phyloP scores from a whole-genome alignment of 31 red algal genomes.

The Asparagopsis taxiformis region DNA sequence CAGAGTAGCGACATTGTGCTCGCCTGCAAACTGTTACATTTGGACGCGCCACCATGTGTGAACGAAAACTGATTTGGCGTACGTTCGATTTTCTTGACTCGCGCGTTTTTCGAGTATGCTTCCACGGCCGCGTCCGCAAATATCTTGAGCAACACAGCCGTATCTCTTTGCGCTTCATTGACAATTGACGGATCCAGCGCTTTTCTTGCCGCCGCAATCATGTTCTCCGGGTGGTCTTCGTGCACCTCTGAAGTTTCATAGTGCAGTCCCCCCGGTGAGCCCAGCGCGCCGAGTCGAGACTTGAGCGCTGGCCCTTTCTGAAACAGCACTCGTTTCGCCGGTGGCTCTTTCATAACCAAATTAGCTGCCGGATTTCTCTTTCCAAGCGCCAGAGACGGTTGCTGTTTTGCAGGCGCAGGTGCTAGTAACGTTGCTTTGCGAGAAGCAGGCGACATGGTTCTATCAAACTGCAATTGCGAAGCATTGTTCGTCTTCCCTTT shows the following conservation, averaged over 20 bases:
- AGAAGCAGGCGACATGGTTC: not conserved
- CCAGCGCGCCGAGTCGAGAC: conserved; percentile 28
- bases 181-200: conserved; percentile 30
- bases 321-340: conserved; percentile 60
- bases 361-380: not conserved
- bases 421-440: conserved; percentile 23
- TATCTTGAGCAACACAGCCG: conserved; percentile 30
- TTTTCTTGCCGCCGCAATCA: conserved; percentile 47
- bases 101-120: not conserved
- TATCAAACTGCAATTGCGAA: not conserved
- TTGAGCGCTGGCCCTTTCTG: conserved; percentile 58
- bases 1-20: conserved; percentile 36
- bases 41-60: not conserved
- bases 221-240: conserved; percentile 59
- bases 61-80: not conserved
- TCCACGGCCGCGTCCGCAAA: conserved; percentile 44
- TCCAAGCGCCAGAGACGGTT: not conserved
- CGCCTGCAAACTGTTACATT: not conserved
- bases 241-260: conserved; percentile 42
- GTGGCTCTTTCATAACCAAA: conserved; percentile 1
- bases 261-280: conserved; percentile 49
- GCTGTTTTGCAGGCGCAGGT: conserved; percentile 5
- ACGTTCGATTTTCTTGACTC: not conserved
- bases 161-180: conserved; percentile 56
- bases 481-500: not conserved